Percentiles rank a stretch among this genome's conserved stretches.
These are phyloP conservation scores for Trichophyton schoenleinii DNA, from an alignment of 2,329 filamentous ascomycete genomes.

Conservation along the genomic window DNA sequence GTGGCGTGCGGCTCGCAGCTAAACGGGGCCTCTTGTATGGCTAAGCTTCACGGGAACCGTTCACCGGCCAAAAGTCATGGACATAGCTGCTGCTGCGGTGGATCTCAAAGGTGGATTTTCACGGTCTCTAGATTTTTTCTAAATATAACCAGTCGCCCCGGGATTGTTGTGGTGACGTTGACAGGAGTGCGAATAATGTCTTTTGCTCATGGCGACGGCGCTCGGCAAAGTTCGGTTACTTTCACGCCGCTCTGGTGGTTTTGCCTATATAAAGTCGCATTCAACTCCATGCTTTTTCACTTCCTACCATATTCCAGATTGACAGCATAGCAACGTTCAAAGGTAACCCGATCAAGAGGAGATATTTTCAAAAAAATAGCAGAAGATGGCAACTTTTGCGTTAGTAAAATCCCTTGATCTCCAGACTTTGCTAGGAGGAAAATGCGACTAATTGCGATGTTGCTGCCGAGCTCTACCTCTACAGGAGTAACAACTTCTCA, in stretches of 20 bases:
- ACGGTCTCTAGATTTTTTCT: neutral
- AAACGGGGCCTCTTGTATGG: neutral
- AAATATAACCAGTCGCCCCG: neutral
- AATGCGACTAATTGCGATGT: neutral
- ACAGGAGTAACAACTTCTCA: constrained; percentile 4
- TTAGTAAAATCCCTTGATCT: neutral
- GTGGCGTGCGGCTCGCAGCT: neutral
- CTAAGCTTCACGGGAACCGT: neutral
- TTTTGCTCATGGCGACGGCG: neutral
- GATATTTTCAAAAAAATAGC: neutral
- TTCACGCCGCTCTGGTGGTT: neutral
- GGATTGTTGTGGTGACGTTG: neutral
- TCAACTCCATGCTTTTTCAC: neutral
- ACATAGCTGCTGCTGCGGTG: neutral
- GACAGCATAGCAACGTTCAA: neutral
- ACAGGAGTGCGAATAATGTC: neutral
- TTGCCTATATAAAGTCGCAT: neutral
- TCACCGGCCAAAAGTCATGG: neutral
- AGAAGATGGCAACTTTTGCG: constrained; percentile 7
- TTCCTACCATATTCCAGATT: neutral
- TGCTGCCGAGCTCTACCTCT: neutral
- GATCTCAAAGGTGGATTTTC: neutral
- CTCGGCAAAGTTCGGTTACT: neutral
- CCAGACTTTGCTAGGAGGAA: neutral
- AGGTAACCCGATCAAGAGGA: neutral